A percentile compares a stretch with the other conserved stretches of the same genome.
These are phyloP conservation scores for Dinochytrium kinnereticum DNA, from an alignment of 371 early-diverging fungal species.

Conservation along the genomic window DNA sequence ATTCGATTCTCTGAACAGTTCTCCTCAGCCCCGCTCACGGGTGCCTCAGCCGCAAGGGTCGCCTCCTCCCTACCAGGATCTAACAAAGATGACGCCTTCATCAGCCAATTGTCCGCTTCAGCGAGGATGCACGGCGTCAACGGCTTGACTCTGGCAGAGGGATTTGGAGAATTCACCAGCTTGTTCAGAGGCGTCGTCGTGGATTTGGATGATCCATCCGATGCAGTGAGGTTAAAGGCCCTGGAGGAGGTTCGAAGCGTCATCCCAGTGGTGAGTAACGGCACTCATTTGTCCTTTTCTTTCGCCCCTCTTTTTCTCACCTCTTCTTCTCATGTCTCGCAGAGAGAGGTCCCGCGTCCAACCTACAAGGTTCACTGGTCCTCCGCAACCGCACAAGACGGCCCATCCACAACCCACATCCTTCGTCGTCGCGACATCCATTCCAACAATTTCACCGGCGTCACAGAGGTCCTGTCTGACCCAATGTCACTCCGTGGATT, in stretches of 20 bases:
- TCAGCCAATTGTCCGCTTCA: background rate
- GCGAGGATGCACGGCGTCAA: background rate
- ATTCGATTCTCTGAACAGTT: too few species aligned
- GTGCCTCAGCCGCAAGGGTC: too few species aligned
- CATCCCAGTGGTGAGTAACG: constrained; percentile 5
- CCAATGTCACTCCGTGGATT: constrained; percentile 26
- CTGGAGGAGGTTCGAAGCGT: background rate
- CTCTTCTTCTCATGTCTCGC: background rate
- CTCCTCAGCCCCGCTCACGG: too few species aligned
- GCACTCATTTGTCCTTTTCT: background rate
- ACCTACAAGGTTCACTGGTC: background rate
- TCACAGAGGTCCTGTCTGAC: background rate
- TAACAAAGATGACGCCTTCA: background rate
- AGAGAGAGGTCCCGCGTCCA: background rate
- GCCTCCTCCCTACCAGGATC: too few species aligned
- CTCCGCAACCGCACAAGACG: background rate
- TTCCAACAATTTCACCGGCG: constrained; percentile 13
- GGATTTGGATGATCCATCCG: background rate
- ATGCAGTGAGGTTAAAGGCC: background rate
- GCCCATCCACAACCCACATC: background rate
- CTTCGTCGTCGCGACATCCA: background rate
- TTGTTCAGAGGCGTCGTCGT: constrained; percentile 2
- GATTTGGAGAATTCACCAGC: background rate
- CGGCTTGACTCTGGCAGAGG: background rate
- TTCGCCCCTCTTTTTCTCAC: background rate